These are phyloP conservation scores for Periconia digitata DNA, from an alignment of 2,329 filamentous ascomycete species.

Conservation along the genomic window DNA sequence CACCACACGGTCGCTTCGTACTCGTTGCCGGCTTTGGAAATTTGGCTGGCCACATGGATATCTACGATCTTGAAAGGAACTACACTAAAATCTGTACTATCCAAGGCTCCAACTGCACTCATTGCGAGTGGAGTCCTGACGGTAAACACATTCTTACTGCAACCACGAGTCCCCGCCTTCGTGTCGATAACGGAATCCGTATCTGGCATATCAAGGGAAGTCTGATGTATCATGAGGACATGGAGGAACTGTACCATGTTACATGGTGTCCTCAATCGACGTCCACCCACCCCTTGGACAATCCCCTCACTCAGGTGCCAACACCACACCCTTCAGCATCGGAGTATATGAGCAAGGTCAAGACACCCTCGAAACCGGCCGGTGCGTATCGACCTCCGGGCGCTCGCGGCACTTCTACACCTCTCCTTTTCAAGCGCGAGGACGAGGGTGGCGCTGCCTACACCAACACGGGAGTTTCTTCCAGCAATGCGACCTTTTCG, in stretches of 20 bases:
- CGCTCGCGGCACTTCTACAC: slow-evolving; percentile 83
- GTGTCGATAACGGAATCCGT: slow-evolving; percentile 94
- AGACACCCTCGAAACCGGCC: slow-evolving; percentile 95
- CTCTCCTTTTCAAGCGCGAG: slow-evolving; percentile 94
- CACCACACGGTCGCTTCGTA: slow-evolving; percentile 88
- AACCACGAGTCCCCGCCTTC: slow-evolving; percentile 92
- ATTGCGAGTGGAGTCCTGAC: slow-evolving; percentile 97
- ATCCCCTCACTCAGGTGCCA: slow-evolving; percentile 75
- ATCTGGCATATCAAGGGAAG: slow-evolving; percentile 89
- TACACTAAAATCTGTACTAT: slow-evolving; percentile 91
- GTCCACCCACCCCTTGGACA: slow-evolving; percentile 61
- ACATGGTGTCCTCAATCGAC: slow-evolving; percentile 77
- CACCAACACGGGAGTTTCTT: slow-evolving; percentile 74
- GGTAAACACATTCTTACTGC: slow-evolving; percentile 94
- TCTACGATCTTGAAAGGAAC: slow-evolving; percentile 94
- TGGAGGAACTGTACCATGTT: slow-evolving; percentile 88
- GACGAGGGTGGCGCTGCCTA: slow-evolving; percentile 94
- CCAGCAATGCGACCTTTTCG: slow-evolving; percentile 54
- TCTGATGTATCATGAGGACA: slow-evolving; percentile 94
- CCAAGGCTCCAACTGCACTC: slow-evolving; percentile 91
- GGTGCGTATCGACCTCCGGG: slow-evolving; percentile 95
- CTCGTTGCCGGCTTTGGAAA: slow-evolving; percentile 97
- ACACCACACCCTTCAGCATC: slow-evolving; percentile 79
- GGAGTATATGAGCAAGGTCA: slow-evolving; percentile 79
- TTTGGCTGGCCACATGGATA: slow-evolving; percentile 93